Conservation (phyloP, 2,329 filamentous ascomycete genomes). For the Microdochium paspali region DNA sequence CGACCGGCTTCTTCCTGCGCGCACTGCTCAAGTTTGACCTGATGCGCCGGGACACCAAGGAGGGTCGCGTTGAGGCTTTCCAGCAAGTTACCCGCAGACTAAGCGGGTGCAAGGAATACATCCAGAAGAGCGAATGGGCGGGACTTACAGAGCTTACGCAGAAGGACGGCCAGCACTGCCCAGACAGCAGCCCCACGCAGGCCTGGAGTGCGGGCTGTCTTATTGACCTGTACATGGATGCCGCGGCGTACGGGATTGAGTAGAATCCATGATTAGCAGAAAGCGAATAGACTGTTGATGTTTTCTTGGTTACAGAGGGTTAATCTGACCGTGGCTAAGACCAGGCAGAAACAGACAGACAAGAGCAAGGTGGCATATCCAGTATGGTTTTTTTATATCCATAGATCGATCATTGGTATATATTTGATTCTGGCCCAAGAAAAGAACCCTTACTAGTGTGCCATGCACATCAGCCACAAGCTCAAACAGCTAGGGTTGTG, state of each 20-base stretch:
- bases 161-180: constrained; percentile 73
- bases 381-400: too few species aligned
- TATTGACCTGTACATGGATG: constrained; percentile 94
- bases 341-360: too few species aligned
- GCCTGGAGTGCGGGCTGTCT: constrained; percentile 93
- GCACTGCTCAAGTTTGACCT: constrained; percentile 88
- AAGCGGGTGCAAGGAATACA: constrained; percentile 75
- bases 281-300: too few species aligned
- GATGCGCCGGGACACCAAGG: constrained; percentile 48
- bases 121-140: constrained; percentile 74
- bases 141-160: constrained; percentile 91
- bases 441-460: too few species aligned
- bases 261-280: too few species aligned
- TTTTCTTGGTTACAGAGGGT: too few species aligned
- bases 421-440: too few species aligned
- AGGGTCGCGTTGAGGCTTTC: constrained; percentile 77
- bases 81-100: constrained; percentile 86
- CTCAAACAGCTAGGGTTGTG: too few species aligned
- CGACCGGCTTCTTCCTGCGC: constrained; percentile 87
- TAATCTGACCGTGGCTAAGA: too few species aligned
- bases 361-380: too few species aligned
- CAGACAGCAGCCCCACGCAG: constrained; percentile 88
- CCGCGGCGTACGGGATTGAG: constrained; percentile 34
- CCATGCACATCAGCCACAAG: too few species aligned
- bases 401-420: too few species aligned